Evolutionary conservation across 768 basidiomycete species (phyloP).

Genomic region (Serendipita sp.): DNA sequence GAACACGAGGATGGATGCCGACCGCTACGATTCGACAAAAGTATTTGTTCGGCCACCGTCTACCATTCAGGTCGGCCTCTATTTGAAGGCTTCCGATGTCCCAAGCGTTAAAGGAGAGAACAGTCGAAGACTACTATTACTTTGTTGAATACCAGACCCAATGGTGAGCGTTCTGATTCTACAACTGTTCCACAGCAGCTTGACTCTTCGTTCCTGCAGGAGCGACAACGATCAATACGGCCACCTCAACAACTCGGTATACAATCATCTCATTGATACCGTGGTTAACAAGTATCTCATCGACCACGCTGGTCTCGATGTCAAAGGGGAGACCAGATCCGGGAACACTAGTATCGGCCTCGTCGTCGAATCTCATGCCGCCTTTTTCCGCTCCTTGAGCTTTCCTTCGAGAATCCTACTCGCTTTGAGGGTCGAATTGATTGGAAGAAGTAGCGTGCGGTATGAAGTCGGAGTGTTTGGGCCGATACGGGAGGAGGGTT

Average conservation of each 20-base stretch:
- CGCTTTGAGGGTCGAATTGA: conserved; percentile 47
- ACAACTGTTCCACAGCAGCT: neutral
- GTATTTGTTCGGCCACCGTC: no score
- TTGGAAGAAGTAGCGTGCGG: conserved; percentile 60
- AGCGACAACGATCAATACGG: conserved; percentile 78
- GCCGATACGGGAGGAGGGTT: conserved; percentile 22
- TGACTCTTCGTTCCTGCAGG: conserved; percentile 27
- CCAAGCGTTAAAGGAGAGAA: neutral
- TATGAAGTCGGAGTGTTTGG: conserved; percentile 71
- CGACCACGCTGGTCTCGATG: conserved; percentile 40
- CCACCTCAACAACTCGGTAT: conserved; percentile 68
- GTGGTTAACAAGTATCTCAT: conserved; percentile 70
- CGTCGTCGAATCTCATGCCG: conserved; percentile 66
- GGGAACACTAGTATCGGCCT: conserved; percentile 40
- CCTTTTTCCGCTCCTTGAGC: conserved; percentile 56
- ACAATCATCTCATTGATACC: conserved; percentile 72
- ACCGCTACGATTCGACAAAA: no score
- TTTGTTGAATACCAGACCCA: neutral
- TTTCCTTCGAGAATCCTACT: conserved; percentile 60
- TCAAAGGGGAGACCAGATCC: conserved; percentile 24
- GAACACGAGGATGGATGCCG: no score
- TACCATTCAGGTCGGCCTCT: no score
- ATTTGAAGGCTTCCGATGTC: neutral
- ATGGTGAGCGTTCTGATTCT: neutral
- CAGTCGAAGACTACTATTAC: neutral